Evolutionary conservation across 768 basidiomycete genomes (phyloP), one percentile per base, ranked within the genome.

Genomic region (Postia placenta): DNA sequence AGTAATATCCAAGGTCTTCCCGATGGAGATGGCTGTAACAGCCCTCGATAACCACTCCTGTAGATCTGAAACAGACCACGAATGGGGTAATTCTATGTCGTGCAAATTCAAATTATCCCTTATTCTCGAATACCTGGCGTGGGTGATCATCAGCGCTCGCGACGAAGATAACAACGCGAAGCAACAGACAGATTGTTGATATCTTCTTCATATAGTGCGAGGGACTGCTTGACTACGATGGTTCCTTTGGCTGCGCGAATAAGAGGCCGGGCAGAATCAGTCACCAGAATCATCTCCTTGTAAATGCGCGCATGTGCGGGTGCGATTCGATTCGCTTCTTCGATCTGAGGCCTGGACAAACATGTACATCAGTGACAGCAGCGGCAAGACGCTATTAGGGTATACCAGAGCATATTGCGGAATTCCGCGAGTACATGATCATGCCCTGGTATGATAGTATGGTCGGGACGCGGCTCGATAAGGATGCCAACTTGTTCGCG

Each of bases 221-320:
- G 47, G 17, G 63, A 53, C 9, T 51, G 48, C 28, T 63, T 54
- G n/a, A 66, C 55, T 14, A 60, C 54, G 6, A 64, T 55, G 5
- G 64, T 65, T 15, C 61, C 60, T 48, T 70, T 70, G 1, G 64
- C 56, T 0, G 68, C 67, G 38, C 60, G 61, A 20, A 54, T 42
- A 42, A 70, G 56, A 0, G 69, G 67, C 44, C 65, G 66, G 9
- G 36, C 15, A 1, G 66, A 60, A 4, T 43, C 39, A 1, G 65
- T 56, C n/a, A 69, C 60, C 2, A 67, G 44, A 35, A 70, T 65
- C 65, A 67, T 66, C 67, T 76, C 73, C 53, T 75, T 75, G 61
- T 74, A 74, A 11, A 76, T 56, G 22, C 72, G 57, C 4, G 73
- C 74, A 53, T 75, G 72, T n/a, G 63, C 56, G 5, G 75, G 75